phyloP scores from a whole-genome alignment of 306 rosid genomes.

The Vachellia collinsii region DNA sequence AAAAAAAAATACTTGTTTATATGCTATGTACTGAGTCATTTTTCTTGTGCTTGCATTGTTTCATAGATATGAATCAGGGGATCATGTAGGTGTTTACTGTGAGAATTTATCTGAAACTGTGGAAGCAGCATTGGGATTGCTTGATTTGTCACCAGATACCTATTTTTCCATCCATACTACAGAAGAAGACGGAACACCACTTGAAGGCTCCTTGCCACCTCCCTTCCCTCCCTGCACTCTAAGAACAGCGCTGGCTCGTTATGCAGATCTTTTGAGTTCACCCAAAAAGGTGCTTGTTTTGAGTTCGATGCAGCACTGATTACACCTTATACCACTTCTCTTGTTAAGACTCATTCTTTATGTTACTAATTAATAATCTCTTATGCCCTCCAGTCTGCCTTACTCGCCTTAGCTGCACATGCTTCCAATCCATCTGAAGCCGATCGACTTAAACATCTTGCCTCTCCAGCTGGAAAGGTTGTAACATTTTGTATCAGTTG shows the following conservation, averaged over 20 bases:
- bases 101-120: conserved; percentile 86
- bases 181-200: conserved; percentile 80
- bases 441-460: conserved; percentile 83
- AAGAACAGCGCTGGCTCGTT: conserved; percentile 69
- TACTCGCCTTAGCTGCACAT: conserved; percentile 88
- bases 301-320: conserved; percentile 26
- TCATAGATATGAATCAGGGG: conserved; percentile 96
- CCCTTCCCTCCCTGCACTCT: conserved; percentile 82
- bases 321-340: conserved; percentile 1
- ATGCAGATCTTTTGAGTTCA: conserved; percentile 87
- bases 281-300: conserved; percentile 81
- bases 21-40: conserved; percentile 22
- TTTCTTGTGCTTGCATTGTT: conserved; percentile 23
- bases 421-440: conserved; percentile 91
- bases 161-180: conserved; percentile 84
- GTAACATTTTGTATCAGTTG: conserved; percentile 24
- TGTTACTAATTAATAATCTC: conserved; percentile 18
- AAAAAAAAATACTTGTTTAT: conserved; percentile 10
- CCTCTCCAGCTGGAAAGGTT: conserved; percentile 98
- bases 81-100: conserved; percentile 95
- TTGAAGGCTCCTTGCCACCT: conserved; percentile 78
- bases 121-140: conserved; percentile 69
- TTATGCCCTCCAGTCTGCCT: conserved; percentile 63
- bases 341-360: conserved; percentile 22
- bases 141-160: conserved; percentile 77